These are phyloP conservation scores for Pseudofabraea citricarpa DNA, from an alignment of 2,329 filamentous ascomycete species.

Conservation along the genomic window DNA sequence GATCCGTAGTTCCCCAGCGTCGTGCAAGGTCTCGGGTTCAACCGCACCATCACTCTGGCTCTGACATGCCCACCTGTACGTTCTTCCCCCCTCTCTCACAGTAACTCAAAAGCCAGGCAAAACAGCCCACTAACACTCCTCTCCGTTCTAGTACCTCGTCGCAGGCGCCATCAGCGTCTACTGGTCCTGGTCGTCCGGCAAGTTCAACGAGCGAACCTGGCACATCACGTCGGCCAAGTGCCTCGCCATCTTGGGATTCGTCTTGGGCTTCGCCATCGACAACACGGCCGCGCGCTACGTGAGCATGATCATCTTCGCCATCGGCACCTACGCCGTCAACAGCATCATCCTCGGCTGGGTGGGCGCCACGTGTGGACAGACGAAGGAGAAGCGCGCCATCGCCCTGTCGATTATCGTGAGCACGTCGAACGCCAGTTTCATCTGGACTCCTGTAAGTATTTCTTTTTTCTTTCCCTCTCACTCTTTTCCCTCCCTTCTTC, in stretches of 20 bases:
- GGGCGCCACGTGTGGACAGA: conserved; percentile 28
- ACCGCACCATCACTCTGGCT: conserved; percentile 34
- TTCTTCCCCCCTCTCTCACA: too few relatives aligned
- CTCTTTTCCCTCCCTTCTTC: too few relatives aligned
- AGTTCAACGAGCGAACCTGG: conserved; percentile 33
- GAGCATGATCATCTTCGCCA: conserved; percentile 3
- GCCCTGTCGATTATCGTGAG: conserved; percentile 31
- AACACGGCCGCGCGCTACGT: conserved; percentile 16
- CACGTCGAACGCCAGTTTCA: conserved; percentile 29
- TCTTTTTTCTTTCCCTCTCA: not conserved
- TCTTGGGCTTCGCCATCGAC: conserved; percentile 27
- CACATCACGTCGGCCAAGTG: conserved; percentile 31
- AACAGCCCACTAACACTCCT: too few relatives aligned
- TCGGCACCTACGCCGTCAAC: conserved; percentile 4
- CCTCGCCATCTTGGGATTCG: conserved; percentile 25
- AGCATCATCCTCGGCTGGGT: conserved; percentile 9
- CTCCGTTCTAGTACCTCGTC: conserved; percentile 14
- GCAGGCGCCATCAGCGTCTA: conserved; percentile 33
- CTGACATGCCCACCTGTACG: conserved; percentile 39
- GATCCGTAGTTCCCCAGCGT: conserved; percentile 29
- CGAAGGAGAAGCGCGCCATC: conserved; percentile 31
- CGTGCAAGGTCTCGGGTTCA: conserved; percentile 33
- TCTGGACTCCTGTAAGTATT: conserved; percentile 26
- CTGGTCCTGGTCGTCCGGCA: conserved; percentile 34
- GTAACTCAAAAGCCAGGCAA: too few relatives aligned